Evolutionary conservation across 2,329 filamentous ascomycete genomes (phyloP), one percentile per base, ranked within the genome.

Genomic region (Cadophora luteo-olivacea): DNA sequence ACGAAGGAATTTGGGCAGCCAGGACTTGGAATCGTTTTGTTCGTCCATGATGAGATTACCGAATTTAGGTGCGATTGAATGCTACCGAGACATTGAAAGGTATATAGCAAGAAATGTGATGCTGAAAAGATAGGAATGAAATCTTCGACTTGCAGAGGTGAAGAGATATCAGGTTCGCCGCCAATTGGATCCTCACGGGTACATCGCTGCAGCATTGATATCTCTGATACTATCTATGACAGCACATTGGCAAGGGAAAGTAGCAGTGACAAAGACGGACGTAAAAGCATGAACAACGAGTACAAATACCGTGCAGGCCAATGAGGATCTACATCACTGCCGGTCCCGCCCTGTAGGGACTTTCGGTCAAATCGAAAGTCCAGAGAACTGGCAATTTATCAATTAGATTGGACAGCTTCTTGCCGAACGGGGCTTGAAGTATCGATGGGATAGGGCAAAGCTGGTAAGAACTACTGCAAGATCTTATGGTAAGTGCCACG

Each of bases 1-100:
- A 19, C 65, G 70, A 22, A 77, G 67, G 60, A 77, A 73, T 36
- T 72, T 73, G 25, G 75, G 70, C 38, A 77, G 66, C 75, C 76
- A 77, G 38, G 73, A 74, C 54, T 73, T 72, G 24, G 67, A 67
- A 67, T 75, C 75, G 19, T 67, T 70, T 11, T 65, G 69, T 45
- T 73, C 70, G 61, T 67, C 70, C 72, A 73, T 76, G 16, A 9
- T 62, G 14, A 51, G 24, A n/a, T 49, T 29, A 8, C 22, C 41
- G 22, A 49, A 55, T n/a, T 22, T 14, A 41, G 33, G 11, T 54
- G 22, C 12, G 19, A 55, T 12, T 64, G 49, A 52, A 25, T 54
- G 19, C 24, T 36, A 54, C 22, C 24, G 16, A 54, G 33, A 14
- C 22, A 64, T 64, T 64, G 32, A 55, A 12, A 32, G 8, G 33